Conservation (phyloP, 768 basidiomycete species). For the Xanthoconium purpureum region DNA sequence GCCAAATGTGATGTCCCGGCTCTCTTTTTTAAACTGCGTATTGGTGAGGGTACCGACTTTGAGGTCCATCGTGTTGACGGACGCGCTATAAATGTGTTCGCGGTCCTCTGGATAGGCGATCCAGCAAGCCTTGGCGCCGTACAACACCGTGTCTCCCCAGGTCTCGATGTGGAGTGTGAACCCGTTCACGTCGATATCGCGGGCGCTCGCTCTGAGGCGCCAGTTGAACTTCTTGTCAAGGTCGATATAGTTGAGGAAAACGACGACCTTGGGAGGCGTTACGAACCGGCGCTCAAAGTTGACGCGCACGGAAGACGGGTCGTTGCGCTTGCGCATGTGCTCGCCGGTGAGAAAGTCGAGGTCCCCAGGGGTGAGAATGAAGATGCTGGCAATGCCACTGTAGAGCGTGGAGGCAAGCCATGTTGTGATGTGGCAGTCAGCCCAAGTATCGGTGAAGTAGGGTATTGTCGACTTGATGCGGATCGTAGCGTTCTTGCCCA, state of each 20-base stretch:
- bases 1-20: background rate
- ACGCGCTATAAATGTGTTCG: constrained; percentile 13
- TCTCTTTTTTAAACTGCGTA: constrained; percentile 1
- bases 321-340: background rate
- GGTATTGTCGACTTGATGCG: constrained; percentile 7
- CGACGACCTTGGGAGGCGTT: background rate
- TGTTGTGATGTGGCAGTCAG: constrained; percentile 5
- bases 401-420: background rate
- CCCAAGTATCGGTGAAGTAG: background rate
- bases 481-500: constrained; percentile 7
- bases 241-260: background rate
- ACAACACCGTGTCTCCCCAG: constrained; percentile 7
- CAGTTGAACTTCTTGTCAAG: background rate
- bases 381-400: background rate
- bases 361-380: constrained; percentile 6
- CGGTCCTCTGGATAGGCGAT: constrained; percentile 23
- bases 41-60: background rate
- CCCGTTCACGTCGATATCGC: constrained; percentile 8
- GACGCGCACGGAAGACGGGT: constrained; percentile 1
- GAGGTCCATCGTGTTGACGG: constrained; percentile 10
- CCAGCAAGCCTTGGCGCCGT: constrained; percentile 8
- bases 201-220: constrained; percentile 2
- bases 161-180: constrained; percentile 17
- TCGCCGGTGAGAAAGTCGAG: constrained; percentile 16
- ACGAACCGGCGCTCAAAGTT: background rate